These are phyloP conservation scores for Gloeophyllum trabeum DNA, from an alignment of 768 basidiomycete species.

Conservation along the genomic window DNA sequence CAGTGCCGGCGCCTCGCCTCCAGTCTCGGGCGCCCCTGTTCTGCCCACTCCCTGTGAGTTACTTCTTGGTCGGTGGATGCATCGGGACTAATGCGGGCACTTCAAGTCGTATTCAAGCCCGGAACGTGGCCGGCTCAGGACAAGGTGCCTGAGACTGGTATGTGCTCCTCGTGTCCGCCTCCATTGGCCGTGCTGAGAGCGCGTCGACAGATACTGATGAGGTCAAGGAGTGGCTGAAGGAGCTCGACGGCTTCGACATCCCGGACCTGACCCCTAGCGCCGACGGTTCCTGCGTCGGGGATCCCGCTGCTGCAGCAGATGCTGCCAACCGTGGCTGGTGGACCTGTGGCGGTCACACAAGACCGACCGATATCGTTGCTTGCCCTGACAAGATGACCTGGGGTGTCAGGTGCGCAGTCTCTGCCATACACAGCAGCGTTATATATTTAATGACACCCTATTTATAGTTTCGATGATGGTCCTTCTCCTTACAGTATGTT, in stretches of 20 bases:
- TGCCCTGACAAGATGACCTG: constrained; percentile 64
- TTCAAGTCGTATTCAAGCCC: constrained; percentile 31
- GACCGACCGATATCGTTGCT: constrained; percentile 44
- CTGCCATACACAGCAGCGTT: no score
- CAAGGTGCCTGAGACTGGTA: constrained; percentile 46
- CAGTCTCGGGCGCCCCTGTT: constrained; percentile 51
- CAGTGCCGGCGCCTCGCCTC: constrained; percentile 46
- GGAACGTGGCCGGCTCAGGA: constrained; percentile 57
- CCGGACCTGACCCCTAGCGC: constrained; percentile 51
- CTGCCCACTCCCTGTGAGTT: constrained; percentile 54
- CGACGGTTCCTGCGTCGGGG: constrained; percentile 58
- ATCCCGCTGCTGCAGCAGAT: constrained; percentile 42
- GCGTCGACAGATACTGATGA: constrained; percentile 36
- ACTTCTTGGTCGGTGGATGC: constrained; percentile 3
- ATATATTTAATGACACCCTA: no score
- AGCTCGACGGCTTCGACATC: constrained; percentile 60
- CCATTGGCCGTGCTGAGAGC: neutral
- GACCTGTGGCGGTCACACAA: constrained; percentile 73
- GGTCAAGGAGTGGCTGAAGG: constrained; percentile 67
- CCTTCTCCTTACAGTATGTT: constrained; percentile 72
- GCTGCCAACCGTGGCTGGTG: constrained; percentile 75
- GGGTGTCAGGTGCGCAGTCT: constrained; percentile 56
- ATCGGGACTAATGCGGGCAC: constrained; percentile 1
- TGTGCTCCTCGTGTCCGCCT: constrained; percentile 6
- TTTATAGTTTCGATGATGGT: constrained; percentile 70